Percentiles rank a stretch among this genome's conserved stretches.
phyloP scores from a whole-genome alignment of 257 asterid species.

The Cordia subcordata region DNA sequence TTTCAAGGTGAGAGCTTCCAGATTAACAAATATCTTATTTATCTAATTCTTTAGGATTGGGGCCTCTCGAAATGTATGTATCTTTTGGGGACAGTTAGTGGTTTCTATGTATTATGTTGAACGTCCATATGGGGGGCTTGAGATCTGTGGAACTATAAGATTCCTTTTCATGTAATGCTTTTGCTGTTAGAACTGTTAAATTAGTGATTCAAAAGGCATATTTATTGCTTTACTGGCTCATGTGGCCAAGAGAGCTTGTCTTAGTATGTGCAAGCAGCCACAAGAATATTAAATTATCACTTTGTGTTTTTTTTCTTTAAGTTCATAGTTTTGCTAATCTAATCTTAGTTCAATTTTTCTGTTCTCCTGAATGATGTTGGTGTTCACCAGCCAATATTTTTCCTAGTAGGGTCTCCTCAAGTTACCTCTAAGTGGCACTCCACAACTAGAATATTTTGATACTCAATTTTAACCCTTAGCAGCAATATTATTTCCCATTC shows the following conservation, averaged over 20 bases:
- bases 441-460: neutral
- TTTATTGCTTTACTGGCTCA: neutral
- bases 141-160: neutral
- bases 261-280: neutral
- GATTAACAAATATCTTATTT: neutral
- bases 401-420: neutral
- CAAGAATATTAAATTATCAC: no score
- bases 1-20: slow-evolving; percentile 57
- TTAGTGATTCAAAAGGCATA: neutral
- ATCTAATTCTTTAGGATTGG: no score
- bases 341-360: neutral
- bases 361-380: neutral
- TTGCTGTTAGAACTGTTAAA: neutral
- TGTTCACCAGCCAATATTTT: neutral
- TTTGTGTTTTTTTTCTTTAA: no score
- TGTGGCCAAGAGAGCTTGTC: neutral
- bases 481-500: neutral
- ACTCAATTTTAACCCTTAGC: neutral
- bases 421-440: neutral
- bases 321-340: neutral
- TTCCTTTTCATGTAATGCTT: no score
- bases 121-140: neutral
- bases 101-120: no score
- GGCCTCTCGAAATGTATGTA: no score
- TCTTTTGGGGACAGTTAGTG: no score